These are phyloP conservation scores for Solanum ahanhuiri DNA, from an alignment of 257 asterid genomes.

Conservation along the genomic window DNA sequence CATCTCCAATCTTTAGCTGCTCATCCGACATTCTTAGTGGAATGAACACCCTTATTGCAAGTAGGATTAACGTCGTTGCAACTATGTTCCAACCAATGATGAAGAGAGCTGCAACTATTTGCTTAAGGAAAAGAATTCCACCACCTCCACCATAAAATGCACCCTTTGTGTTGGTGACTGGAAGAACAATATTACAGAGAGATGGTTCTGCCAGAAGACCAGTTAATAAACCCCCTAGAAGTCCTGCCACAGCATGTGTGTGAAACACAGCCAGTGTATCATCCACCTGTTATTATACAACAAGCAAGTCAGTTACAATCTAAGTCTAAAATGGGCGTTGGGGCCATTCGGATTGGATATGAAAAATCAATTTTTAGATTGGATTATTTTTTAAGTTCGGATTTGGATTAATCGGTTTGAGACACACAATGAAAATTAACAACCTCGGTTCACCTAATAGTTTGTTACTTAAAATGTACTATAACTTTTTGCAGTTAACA, in stretches of 20 bases:
- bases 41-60: slow-evolving; percentile 38
- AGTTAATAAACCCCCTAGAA: slow-evolving; percentile 68
- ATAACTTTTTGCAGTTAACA: not conserved
- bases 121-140: slow-evolving; percentile 49
- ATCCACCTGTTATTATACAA: slow-evolving; percentile 40
- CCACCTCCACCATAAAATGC: slow-evolving; percentile 58
- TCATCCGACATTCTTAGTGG: slow-evolving; percentile 83
- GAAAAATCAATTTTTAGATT: not conserved
- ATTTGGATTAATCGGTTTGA: not conserved
- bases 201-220: slow-evolving; percentile 72
- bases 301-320: not conserved
- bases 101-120: slow-evolving; percentile 64
- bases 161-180: slow-evolving; percentile 61
- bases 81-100: slow-evolving; percentile 64
- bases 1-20: slow-evolving; percentile 80
- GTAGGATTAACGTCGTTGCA: slow-evolving; percentile 51
- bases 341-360: not conserved
- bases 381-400: not conserved
- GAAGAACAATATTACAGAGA: slow-evolving; percentile 55
- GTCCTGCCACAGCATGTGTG: slow-evolving; percentile 85
- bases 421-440: not conserved
- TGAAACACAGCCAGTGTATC: slow-evolving; percentile 84
- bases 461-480: not conserved
- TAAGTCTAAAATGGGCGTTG: not conserved
- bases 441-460: not conserved